A percentile compares a stretch with the other conserved stretches of the same genome.
These are phyloP conservation scores for Lodderomyces elongisporus DNA, from an alignment of 1,139 yeast species.

Conservation along the genomic window DNA sequence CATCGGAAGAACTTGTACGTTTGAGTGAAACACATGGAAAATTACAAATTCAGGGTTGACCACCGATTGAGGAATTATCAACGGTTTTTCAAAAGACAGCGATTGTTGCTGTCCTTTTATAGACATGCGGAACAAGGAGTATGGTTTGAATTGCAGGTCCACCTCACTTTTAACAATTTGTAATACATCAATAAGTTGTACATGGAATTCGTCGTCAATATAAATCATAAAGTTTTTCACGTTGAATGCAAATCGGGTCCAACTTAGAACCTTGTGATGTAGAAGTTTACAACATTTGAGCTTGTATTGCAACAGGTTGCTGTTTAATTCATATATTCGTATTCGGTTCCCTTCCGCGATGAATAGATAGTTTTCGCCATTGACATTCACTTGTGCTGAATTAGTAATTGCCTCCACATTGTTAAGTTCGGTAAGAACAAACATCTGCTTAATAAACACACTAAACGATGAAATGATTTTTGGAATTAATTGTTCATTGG, in stretches of 20 bases:
- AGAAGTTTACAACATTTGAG: neutral
- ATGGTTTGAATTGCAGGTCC: too few species aligned
- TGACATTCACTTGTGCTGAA: constrained; percentile 4
- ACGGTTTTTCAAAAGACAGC: constrained; percentile 15
- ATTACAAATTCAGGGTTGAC: constrained; percentile 16
- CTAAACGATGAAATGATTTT: too few species aligned
- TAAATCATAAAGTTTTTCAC: neutral
- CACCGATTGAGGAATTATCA: constrained; percentile 16
- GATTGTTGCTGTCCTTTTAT: constrained; percentile 22
- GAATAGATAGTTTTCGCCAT: constrained; percentile 1
- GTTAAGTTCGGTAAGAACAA: constrained; percentile 17
- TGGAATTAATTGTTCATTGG: too few species aligned
- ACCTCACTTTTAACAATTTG: neutral
- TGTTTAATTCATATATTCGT: neutral
- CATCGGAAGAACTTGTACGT: constrained; percentile 16
- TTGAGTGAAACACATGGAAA: constrained; percentile 28
- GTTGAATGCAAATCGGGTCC: constrained; percentile 1
- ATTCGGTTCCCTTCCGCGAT: constrained; percentile 1
- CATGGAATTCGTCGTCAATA: neutral
- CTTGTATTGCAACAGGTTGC: neutral
- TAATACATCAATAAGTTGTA: neutral
- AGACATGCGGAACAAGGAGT: too few species aligned
- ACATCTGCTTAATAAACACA: too few species aligned
- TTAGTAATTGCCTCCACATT: constrained; percentile 3
- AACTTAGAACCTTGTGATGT: neutral